Conservation (phyloP, 176 grass and related monocot genomes). For the Chrysopogon serrulatus region DNA sequence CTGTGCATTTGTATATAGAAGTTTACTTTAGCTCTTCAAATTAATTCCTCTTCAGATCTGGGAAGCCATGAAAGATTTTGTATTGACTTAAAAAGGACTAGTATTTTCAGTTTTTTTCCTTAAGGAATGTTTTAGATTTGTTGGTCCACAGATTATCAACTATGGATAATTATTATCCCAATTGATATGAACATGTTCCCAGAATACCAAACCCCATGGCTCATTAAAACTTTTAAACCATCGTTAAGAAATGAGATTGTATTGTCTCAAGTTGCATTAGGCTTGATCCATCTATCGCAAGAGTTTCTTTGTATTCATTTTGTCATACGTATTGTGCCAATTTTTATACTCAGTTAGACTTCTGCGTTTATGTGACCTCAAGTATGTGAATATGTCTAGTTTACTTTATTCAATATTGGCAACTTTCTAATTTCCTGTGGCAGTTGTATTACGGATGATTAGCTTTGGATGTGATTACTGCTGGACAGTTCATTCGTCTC, state of each 20-base stretch:
- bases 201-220: not conserved
- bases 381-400: not conserved
- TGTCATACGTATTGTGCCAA: not conserved
- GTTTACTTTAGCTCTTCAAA: not conserved
- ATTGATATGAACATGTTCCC: not conserved
- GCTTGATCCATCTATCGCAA: not conserved
- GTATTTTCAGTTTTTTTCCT: not conserved
- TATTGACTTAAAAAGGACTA: not conserved
- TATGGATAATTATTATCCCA: not conserved
- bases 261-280: not conserved
- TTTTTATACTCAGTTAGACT: not conserved
- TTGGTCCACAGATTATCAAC: slow-evolving; percentile 6
- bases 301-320: not conserved
- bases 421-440: slow-evolving; percentile 1
- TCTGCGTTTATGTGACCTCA: not conserved
- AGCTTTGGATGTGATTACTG: slow-evolving; percentile 98
- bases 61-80: not conserved
- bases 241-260: not conserved
- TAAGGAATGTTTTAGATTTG: not conserved
- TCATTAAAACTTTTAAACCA: not conserved
- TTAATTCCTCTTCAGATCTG: not conserved
- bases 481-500: slow-evolving; percentile 42
- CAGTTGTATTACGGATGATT: slow-evolving; percentile 86
- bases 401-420: not conserved
- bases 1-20: not conserved